A percentile compares a stretch with the other conserved stretches of the same genome.
phyloP scores from a whole-genome alignment of 2,329 filamentous ascomycete species.

The Beauveria sp. region DNA sequence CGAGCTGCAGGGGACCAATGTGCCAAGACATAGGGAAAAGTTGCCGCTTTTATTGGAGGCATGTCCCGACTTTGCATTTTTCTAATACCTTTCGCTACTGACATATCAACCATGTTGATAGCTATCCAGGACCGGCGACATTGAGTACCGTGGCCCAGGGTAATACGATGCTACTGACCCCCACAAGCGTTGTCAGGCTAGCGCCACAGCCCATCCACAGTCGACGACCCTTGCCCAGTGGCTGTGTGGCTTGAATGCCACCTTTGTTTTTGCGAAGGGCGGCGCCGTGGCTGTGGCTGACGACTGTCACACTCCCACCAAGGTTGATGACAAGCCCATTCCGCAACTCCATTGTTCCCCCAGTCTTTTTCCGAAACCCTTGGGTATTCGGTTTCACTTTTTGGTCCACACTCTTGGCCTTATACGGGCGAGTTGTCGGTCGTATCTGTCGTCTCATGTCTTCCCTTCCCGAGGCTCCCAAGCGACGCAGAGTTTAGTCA shows the following conservation, averaged over 20 bases:
- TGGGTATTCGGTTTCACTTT: background rate
- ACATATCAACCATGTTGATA: too few species aligned
- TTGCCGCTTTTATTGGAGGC: background rate
- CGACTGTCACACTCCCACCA: too few species aligned
- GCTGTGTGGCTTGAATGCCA: background rate
- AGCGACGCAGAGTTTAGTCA: background rate
- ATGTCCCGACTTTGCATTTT: background rate
- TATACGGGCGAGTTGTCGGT: background rate
- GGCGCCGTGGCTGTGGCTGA: background rate
- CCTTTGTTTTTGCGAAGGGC: too few species aligned
- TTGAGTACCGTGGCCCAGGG: too few species aligned
- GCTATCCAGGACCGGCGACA: background rate
- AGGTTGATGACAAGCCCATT: background rate
- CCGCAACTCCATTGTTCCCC: background rate
- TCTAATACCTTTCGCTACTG: background rate
- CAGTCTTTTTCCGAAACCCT: background rate
- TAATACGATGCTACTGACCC: background rate
- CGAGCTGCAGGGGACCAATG: background rate
- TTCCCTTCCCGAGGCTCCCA: background rate
- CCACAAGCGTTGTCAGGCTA: background rate
- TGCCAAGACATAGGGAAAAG: too few species aligned
- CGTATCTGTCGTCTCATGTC: background rate
- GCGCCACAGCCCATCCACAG: background rate
- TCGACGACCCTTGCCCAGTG: background rate
- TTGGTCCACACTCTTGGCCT: background rate